phyloP scores from a whole-genome alignment of 1,284 basidiomycete genomes.

The Ustilago sp. region DNA sequence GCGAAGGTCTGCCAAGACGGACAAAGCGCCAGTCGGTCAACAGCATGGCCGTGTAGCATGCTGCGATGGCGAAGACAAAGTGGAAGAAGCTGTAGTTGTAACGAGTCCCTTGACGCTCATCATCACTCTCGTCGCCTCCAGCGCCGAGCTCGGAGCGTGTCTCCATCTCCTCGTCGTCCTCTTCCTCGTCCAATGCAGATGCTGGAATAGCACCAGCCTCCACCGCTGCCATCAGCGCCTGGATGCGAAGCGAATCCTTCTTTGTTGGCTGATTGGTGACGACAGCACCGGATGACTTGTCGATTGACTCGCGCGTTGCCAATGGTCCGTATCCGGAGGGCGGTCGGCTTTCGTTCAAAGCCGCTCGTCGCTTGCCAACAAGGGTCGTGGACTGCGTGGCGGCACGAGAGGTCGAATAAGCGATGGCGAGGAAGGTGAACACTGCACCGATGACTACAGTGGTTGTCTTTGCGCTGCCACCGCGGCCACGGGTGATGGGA shows the following conservation, averaged over 20 bases:
- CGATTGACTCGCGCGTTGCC: slow-evolving; percentile 50
- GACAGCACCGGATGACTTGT: slow-evolving; percentile 73
- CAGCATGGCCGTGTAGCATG: slow-evolving; percentile 99
- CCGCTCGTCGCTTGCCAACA: slow-evolving; percentile 79
- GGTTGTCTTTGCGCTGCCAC: slow-evolving; percentile 81
- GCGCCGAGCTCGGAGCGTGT: slow-evolving; percentile 73
- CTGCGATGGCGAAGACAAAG: slow-evolving; percentile 92
- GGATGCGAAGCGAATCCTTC: slow-evolving; percentile 89
- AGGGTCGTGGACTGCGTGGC: slow-evolving; percentile 93
- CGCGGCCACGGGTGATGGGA: slow-evolving; percentile 78
- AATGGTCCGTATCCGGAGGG: slow-evolving; percentile 63
- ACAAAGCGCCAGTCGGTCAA: slow-evolving; percentile 86
- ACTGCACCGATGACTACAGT: slow-evolving; percentile 90
- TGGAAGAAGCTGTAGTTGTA: slow-evolving; percentile 99
- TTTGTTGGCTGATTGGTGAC: slow-evolving; percentile 83
- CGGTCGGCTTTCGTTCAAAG: slow-evolving; percentile 69
- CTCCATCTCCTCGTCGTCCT: slow-evolving; percentile 79
- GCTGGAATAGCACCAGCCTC: slow-evolving; percentile 95
- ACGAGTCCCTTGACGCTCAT: slow-evolving; percentile 94
- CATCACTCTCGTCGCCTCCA: slow-evolving; percentile 84
- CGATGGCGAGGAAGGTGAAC: slow-evolving; percentile 97
- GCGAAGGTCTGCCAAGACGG: slow-evolving; percentile 50
- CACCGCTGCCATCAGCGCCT: slow-evolving; percentile 93
- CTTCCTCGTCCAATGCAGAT: slow-evolving; percentile 84
- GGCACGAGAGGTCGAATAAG: slow-evolving; percentile 94